Evolutionary conservation across 352 stramenopile genomes (phyloP).

Genomic region (Phytophthora idaei): DNA sequence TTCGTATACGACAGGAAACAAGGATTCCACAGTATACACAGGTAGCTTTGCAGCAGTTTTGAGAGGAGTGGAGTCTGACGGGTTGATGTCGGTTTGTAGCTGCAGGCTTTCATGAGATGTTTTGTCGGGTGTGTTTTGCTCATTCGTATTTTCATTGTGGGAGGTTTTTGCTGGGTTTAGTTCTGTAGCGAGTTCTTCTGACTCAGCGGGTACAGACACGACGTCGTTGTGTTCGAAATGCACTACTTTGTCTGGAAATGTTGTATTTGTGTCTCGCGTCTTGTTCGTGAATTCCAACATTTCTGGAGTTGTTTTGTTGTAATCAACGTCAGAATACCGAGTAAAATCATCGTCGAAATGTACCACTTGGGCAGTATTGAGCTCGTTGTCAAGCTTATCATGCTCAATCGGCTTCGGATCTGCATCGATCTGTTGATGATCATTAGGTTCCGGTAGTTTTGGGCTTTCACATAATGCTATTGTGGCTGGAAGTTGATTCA

Average conservation of each 20-base stretch:
- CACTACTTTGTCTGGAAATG: background rate
- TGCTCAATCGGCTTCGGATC: background rate
- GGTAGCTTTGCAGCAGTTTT: background rate
- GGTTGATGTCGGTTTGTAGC: background rate
- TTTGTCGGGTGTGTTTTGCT: background rate
- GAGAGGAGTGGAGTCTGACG: background rate
- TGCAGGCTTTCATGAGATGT: constrained; percentile 6
- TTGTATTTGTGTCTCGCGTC: background rate
- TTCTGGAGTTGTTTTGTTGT: background rate
- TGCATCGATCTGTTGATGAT: background rate
- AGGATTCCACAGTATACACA: constrained; percentile 41
- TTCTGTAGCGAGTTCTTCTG: background rate
- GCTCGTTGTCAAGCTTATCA: background rate
- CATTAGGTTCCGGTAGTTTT: background rate
- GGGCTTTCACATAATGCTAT: constrained; percentile 13
- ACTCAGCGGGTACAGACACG: background rate
- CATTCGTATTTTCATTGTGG: background rate
- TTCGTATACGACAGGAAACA: constrained; percentile 56
- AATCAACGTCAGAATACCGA: background rate
- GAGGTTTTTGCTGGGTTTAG: constrained; percentile 2
- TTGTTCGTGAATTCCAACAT: constrained; percentile 1
- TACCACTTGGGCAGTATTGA: background rate
- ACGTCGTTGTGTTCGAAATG: background rate
- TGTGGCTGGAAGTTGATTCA: background rate
- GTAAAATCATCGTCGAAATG: background rate